Percentiles rank a stretch among this genome's conserved stretches.
These are phyloP conservation scores for Tuber umbilicatum DNA, from an alignment of 495 filamentous ascomycete genomes.

Conservation along the genomic window DNA sequence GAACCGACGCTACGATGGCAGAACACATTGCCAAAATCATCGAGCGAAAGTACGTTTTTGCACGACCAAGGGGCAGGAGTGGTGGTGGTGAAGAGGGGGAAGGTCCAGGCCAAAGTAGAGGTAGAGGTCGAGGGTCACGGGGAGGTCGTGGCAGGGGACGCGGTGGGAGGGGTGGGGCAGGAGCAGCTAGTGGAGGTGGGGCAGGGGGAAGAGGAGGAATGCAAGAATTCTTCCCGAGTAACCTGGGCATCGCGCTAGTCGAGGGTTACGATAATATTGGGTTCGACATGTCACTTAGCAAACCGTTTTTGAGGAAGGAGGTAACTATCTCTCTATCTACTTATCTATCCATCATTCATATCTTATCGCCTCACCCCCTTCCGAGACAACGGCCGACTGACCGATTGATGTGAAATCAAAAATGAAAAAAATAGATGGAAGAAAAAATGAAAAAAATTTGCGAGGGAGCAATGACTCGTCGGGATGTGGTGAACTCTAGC, in stretches of 20 bases:
- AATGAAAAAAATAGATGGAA: slow-evolving; percentile 57
- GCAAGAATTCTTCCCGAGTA: slow-evolving; percentile 84
- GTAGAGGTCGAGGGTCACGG: slow-evolving; percentile 45
- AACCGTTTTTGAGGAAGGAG: slow-evolving; percentile 95
- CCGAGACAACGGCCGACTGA: background rate
- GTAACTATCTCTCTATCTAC: slow-evolving; percentile 7
- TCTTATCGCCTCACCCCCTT: slow-evolving; percentile 25
- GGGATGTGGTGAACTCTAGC: slow-evolving; percentile 69
- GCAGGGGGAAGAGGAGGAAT: slow-evolving; percentile 50
- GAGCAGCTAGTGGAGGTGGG: slow-evolving; percentile 45
- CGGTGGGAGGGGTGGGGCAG: slow-evolving; percentile 46
- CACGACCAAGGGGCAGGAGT: slow-evolving; percentile 50
- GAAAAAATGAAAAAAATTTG: slow-evolving; percentile 90
- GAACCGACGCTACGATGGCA: slow-evolving; percentile 97
- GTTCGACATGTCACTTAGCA: slow-evolving; percentile 81
- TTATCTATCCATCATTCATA: slow-evolving; percentile 11
- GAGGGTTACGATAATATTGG: slow-evolving; percentile 89
- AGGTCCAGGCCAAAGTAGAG: slow-evolving; percentile 43
- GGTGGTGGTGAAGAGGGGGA: slow-evolving; percentile 30
- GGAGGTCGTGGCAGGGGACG: slow-evolving; percentile 46
- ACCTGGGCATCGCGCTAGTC: slow-evolving; percentile 80
- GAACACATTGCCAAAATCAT: slow-evolving; percentile 97
- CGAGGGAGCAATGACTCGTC: slow-evolving; percentile 68
- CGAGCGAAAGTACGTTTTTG: slow-evolving; percentile 72
- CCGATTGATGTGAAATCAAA: background rate